Evolutionary conservation across 1,139 yeast species (phyloP).

Genomic region (Taiozyma sp.): DNA sequence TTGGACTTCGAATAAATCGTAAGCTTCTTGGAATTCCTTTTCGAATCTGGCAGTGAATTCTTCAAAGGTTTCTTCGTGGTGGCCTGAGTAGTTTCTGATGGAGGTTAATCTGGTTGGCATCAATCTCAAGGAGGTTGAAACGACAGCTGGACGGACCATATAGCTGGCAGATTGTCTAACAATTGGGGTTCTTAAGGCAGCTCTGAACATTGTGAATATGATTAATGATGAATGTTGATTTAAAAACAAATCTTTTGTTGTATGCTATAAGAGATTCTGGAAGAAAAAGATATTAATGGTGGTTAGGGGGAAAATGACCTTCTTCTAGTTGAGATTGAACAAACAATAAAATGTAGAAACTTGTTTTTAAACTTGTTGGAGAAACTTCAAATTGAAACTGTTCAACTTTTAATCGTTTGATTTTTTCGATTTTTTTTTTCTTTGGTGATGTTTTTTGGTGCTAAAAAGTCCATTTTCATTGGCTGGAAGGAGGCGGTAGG

Average conservation of each 20-base stretch:
- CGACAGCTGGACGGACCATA: constrained; percentile 24
- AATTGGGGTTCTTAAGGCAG: constrained; percentile 26
- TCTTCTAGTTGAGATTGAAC: background rate
- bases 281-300: background rate
- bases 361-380: background rate
- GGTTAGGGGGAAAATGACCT: background rate
- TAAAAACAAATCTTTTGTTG: background rate
- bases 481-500: constrained; percentile 4
- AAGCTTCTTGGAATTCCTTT: constrained; percentile 96
- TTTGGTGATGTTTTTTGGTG: constrained; percentile 8
- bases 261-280: background rate
- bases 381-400: background rate
- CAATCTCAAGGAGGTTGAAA: constrained; percentile 7
- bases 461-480: constrained; percentile 10
- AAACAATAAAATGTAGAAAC: background rate
- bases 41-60: constrained; percentile 90
- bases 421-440: constrained; percentile 5
- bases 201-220: constrained; percentile 23
- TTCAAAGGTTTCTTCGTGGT: constrained; percentile 85
- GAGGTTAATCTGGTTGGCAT: constrained; percentile 22
- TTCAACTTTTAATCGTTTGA: constrained; percentile 7
- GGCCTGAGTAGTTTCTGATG: constrained; percentile 67
- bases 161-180: constrained; percentile 26
- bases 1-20: constrained; percentile 96
- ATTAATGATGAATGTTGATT: background rate